Evolutionary conservation across 495 filamentous ascomycete species (phyloP).

Genomic region (Articulospora tetracladia): DNA sequence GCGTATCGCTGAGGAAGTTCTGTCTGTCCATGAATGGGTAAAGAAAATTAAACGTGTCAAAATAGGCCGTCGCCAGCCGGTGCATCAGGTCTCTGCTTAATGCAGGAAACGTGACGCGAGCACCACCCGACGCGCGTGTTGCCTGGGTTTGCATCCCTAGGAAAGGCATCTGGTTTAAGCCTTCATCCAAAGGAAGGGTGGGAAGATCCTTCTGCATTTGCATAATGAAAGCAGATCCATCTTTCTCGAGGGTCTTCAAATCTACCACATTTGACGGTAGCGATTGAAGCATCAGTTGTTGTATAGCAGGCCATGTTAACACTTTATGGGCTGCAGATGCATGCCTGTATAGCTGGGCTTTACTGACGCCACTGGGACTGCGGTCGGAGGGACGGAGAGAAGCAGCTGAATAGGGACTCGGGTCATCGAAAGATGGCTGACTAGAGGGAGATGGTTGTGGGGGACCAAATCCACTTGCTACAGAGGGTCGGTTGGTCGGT

Average conservation of each 20-base stretch:
- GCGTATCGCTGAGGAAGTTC: slow-evolving; percentile 40
- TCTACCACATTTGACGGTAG: slow-evolving; percentile 21
- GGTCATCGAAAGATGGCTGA: slow-evolving; percentile 20
- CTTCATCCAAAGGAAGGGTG: slow-evolving; percentile 31
- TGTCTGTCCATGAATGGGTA: slow-evolving; percentile 54
- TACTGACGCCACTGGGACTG: slow-evolving; percentile 13
- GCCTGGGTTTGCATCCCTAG: slow-evolving; percentile 28
- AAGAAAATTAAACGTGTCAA: slow-evolving; percentile 51
- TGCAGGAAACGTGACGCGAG: slow-evolving; percentile 22
- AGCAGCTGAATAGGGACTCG: slow-evolving; percentile 9
- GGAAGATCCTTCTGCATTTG: slow-evolving; percentile 32
- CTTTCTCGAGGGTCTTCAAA: slow-evolving; percentile 32
- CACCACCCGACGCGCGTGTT: slow-evolving; percentile 17
- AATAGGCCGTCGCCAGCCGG: slow-evolving; percentile 46
- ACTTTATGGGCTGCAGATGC: slow-evolving; percentile 53
- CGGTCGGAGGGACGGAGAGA: slow-evolving; percentile 9
- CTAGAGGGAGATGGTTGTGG: slow-evolving; percentile 24
- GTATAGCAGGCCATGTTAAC: slow-evolving; percentile 53
- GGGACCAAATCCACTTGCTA: slow-evolving; percentile 13
- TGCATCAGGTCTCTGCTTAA: slow-evolving; percentile 47
- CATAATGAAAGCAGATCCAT: slow-evolving; percentile 44
- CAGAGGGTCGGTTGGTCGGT: slow-evolving; percentile 8
- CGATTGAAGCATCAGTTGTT: slow-evolving; percentile 36
- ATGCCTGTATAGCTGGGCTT: slow-evolving; percentile 38
- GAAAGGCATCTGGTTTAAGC: slow-evolving; percentile 20